Conservation (phyloP, 257 asterid species). For the Solanum tacnaense region DNA sequence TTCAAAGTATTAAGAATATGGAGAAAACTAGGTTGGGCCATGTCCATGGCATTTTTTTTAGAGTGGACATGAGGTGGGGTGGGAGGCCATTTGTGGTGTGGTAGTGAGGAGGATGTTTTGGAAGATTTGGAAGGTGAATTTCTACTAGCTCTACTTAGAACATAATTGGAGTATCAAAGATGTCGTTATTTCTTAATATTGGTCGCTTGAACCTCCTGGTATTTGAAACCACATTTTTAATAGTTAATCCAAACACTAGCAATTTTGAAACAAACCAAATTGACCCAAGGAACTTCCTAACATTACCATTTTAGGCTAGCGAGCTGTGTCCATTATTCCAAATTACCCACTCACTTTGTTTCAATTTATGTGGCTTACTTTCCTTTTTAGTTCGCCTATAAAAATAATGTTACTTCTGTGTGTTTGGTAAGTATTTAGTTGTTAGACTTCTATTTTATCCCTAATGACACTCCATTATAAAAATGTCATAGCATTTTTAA, state of each 20-base stretch:
- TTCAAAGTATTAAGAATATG: no score
- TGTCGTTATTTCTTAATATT: neutral
- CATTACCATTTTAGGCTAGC: neutral
- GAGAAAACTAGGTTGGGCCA: no score
- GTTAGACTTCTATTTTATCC: no score
- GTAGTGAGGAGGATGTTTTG: no score
- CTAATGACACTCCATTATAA: no score
- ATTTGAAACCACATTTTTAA: neutral
- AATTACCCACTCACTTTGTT: neutral
- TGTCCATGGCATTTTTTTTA: no score
- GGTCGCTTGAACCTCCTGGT: neutral
- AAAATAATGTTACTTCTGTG: no score
- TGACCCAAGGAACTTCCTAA: neutral
- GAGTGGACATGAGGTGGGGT: no score
- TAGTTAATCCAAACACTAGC: neutral
- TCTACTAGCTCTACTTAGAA: neutral
- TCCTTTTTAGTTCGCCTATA: neutral
- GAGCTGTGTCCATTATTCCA: neutral
- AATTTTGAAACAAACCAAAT: neutral
- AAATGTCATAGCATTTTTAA: no score
- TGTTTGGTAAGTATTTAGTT: no score
- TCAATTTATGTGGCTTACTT: neutral
- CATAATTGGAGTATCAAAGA: neutral
- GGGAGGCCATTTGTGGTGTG: no score
- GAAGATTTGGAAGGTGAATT: no score